Percentiles rank a stretch among this genome's conserved stretches.
These are phyloP conservation scores for Diutina neorugosa DNA, from an alignment of 1,139 yeast species.

Conservation along the genomic window DNA sequence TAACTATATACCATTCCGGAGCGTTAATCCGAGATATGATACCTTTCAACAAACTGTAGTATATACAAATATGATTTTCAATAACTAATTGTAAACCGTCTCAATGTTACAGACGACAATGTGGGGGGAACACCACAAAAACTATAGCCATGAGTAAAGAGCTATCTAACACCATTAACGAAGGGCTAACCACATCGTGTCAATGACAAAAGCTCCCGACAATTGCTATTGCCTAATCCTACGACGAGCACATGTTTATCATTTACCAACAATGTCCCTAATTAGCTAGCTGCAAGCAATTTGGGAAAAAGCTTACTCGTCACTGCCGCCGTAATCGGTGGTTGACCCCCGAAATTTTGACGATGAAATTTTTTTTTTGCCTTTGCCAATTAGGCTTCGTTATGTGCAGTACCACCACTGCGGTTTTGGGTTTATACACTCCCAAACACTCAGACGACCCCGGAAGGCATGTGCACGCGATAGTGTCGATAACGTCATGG, in stretches of 20 bases:
- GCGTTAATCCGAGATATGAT: conserved; percentile 3
- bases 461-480: background rate
- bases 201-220: no score
- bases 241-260: background rate
- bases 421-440: background rate
- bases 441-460: background rate
- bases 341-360: background rate
- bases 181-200: no score
- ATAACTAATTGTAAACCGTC: no score
- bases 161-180: no score
- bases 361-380: background rate
- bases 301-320: background rate
- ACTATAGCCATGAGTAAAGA: no score
- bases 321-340: background rate
- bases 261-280: background rate
- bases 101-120: no score
- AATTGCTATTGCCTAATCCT: no score
- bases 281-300: background rate
- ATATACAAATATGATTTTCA: background rate
- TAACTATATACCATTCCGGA: background rate
- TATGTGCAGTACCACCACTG: background rate
- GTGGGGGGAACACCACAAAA: no score
- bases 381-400: background rate
- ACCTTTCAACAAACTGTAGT: background rate
- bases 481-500: no score